Base-by-base conservation (phyloP, 2,329 filamentous ascomycete species). In the Podosphaera xanthii region DNA sequence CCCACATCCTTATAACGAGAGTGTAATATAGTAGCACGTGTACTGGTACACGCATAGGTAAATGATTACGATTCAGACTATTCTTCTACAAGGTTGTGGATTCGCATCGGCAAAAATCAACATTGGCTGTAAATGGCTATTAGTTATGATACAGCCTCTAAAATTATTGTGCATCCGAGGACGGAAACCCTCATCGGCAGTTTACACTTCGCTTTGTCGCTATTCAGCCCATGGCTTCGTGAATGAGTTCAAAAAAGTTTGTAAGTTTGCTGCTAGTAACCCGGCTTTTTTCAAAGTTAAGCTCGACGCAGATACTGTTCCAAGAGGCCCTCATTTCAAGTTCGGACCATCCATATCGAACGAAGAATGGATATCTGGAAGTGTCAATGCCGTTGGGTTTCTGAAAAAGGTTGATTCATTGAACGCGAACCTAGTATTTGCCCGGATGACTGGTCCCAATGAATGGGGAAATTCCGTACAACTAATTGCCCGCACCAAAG, bases 371-470 rank as follows among this genome's bases (percentile, higher is more conserved):
- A 10, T 40, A 40, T 40, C 46, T 7, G 35, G 73, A 6, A 66
- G 71, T 30, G 74, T 85, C 38, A 74, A 75, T 0, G 69, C 86
- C 0, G 76, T 82, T 69, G 90, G 90, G 30, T 92, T 90, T 65
- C 70, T 95, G 0, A 80, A 81, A 34, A 80, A 80, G 61, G 77
- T 81, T 36, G 77, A 80, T 62, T 80, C 86, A 65, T 74, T 89
- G 31, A 81, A 81, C 35, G 82, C 82, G 59, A 80, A 78, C 46
- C 73, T 94, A 30, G 79, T 79, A 1, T 95, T 95, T 67, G 82
- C 82, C 55, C 77, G 83, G 40, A 33, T 68, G 46, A 42, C 38
- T 44, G 50, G 49, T n/a, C 49, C 58, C 10, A 34, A 22, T 1
- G 38, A 40, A 14, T 8, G 1, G n/a, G 40, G 36, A 44, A 42